Conservation (phyloP, 2,329 filamentous ascomycete species). For the Lasiodiplodia hormozganensis region DNA sequence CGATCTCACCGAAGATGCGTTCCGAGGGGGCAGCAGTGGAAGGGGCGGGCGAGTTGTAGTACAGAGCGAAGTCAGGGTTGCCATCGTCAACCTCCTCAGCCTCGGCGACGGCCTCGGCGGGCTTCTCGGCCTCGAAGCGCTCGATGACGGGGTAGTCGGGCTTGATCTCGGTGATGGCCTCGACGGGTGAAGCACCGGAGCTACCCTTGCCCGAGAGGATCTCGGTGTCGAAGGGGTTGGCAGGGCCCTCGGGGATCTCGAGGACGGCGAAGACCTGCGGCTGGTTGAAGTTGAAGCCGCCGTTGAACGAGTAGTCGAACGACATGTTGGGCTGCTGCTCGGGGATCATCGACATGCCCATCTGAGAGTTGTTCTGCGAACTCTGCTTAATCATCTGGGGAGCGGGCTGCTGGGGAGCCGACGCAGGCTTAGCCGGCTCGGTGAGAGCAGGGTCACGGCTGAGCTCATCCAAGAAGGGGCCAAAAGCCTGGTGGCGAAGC, state of each 20-base stretch:
- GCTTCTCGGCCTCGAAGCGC: conserved; percentile 38
- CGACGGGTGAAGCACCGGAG: conserved; percentile 39
- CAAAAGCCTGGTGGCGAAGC: conserved; percentile 57
- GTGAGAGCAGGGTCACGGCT: conserved; percentile 43
- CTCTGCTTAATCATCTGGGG: conserved; percentile 56
- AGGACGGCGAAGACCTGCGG: conserved; percentile 76
- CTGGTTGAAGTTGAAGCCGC: conserved; percentile 57
- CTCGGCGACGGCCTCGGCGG: conserved; percentile 35
- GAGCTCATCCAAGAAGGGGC: conserved; percentile 55
- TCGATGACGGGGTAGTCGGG: conserved; percentile 58
- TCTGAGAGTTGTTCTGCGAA: conserved; percentile 64
- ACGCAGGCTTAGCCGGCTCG: conserved; percentile 42
- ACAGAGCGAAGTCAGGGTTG: conserved; percentile 68
- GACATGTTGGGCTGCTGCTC: conserved; percentile 75
- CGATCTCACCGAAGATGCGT: conserved; percentile 46
- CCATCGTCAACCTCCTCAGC: conserved; percentile 70
- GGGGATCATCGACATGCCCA: conserved; percentile 83
- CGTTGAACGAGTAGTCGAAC: conserved; percentile 65
- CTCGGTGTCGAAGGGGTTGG: conserved; percentile 63
- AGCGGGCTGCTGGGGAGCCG: conserved; percentile 49
- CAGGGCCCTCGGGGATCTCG: conserved; percentile 71
- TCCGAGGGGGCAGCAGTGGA: conserved; percentile 42
- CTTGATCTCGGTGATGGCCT: conserved; percentile 54
- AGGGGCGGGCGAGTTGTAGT: conserved; percentile 53
- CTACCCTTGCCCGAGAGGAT: conserved; percentile 73